Evolutionary conservation across 371 early-diverging fungal genomes (phyloP).

Genomic region (Nematocida sp.): DNA sequence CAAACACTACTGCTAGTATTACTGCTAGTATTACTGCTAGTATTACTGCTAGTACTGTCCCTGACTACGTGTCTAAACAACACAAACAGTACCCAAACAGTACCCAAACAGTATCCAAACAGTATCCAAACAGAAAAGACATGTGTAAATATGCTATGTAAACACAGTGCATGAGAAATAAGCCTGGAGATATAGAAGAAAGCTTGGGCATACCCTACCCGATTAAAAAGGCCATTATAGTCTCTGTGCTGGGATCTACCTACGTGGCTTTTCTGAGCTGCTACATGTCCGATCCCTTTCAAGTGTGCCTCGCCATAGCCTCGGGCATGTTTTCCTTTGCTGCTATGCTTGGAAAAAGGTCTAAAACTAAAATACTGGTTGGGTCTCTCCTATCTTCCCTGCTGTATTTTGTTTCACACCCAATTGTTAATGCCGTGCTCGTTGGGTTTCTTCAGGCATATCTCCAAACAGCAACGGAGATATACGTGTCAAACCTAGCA

Average conservation of each 20-base stretch:
- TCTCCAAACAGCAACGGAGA: slow-evolving; percentile 23
- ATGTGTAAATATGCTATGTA: not conserved
- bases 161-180: not conserved
- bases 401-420: slow-evolving; percentile 9
- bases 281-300: slow-evolving; percentile 30
- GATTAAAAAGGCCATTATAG: slow-evolving; percentile 1
- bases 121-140: no score
- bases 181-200: not conserved
- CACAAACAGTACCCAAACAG: no score
- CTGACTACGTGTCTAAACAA: no score
- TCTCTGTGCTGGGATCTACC: not conserved
- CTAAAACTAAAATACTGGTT: slow-evolving; percentile 11
- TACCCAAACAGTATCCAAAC: no score
- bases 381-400: not conserved
- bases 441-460: slow-evolving; percentile 17
- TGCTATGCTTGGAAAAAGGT: not conserved
- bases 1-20: no score
- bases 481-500: slow-evolving; percentile 16
- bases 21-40: no score
- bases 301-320: slow-evolving; percentile 26
- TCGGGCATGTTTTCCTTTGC: slow-evolving; percentile 13
- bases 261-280: slow-evolving; percentile 23
- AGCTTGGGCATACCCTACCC: not conserved
- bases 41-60: no score
- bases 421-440: not conserved